Base-by-base conservation (phyloP, 2,329 filamentous ascomycete species). In the Epichloe typhina region DNA sequence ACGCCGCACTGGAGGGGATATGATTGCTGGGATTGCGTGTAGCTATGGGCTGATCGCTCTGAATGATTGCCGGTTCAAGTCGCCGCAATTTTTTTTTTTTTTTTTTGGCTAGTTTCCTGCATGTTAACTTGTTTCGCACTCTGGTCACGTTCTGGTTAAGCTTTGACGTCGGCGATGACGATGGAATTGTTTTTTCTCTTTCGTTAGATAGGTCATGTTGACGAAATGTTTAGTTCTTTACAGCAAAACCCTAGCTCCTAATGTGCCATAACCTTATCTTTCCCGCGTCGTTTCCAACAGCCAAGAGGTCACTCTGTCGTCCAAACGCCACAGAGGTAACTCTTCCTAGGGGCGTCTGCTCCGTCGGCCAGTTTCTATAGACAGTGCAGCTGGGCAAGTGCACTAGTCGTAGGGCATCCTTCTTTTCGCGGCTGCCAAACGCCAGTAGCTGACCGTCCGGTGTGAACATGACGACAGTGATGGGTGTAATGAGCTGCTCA, bases 331-430 rank as follows among this genome's bases (percentile, higher is more conserved):
- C 79, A 1, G 81, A 75, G 2, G 87, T 86, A 57, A 97, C 82
- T 53, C 88, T 77, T 0, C 93, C 93, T 54, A 98, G 69, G 1
- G 90, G 89, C 51, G 93, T 98, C 64, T 86, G 83, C 56, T 82
- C 80, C 50, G 91, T 98, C 23, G 93, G 93, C 93, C 93, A 98
- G 68, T 98, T 98, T 61, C 84, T 82, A 74, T 93, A 98, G 19
- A 97, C 88, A 1, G 89, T 95, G 66, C 89, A 95, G 58, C 80
- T 90, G 0, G 91, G 90, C 58, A 98, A 70, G 67, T 98, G 93
- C 35, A 91, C 88, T 57, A 98, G 70, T 61, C 86, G 77, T 65
- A 98, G 70, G 0, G 90, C 88, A 68, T 96, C 89, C 64, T 84
- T 84, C 75, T 95, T 95, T 76, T 86, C 86, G 55, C 79, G 79